Evolutionary conservation across 148 eudicot genomes (phyloP), one percentile per base, ranked within the genome.

Genomic region (Camellia granthamiana): DNA sequence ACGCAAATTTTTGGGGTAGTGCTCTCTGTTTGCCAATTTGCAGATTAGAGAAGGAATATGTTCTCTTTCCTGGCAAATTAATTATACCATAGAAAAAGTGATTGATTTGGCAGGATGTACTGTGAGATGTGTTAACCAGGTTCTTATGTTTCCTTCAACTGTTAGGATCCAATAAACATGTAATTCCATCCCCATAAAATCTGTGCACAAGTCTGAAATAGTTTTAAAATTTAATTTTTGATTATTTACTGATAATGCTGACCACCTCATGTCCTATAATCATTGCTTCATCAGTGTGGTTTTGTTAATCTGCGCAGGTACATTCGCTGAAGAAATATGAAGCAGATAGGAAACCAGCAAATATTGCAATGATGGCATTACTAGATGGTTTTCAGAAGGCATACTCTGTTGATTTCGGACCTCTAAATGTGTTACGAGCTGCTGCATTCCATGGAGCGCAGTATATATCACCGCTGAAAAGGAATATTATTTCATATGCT

Each of bases 381-480:
- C 84, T 96, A 15, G 99, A 96, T 82, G 92, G 98, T 78, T 88
- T 96, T 83, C 99, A 96, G 82, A 96, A 94, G 89, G 97, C 92
- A 3, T 96, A 96, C 79, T 86, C 91, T 3, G 84, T 92, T 52
- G 98, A 96, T 84, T 86, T 94, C 74, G 95, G 95, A 62, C 99
- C 98, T 18, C 79, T 96, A 10, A 96, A 94, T 66, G 84, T 88
- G 21, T 64, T 96, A 70, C 90, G 99, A 79, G 97, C 95, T 67
- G 95, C 90, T 74, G 99, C 99, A 12, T 86, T 96, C 78, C 88
- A 85, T 74, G 97, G 95, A 75, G 99, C 93, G 11, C 92, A 96
- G 6, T 84, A 81, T 83, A 84, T 96, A 23, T 85, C 97, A 42
- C 98, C 97, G 9, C 85, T 96, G 81, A 96, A 96, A 84, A 92